These are phyloP conservation scores for Monosporozyma aerobia DNA, from an alignment of 805 yeast species.

Conservation along the genomic window DNA sequence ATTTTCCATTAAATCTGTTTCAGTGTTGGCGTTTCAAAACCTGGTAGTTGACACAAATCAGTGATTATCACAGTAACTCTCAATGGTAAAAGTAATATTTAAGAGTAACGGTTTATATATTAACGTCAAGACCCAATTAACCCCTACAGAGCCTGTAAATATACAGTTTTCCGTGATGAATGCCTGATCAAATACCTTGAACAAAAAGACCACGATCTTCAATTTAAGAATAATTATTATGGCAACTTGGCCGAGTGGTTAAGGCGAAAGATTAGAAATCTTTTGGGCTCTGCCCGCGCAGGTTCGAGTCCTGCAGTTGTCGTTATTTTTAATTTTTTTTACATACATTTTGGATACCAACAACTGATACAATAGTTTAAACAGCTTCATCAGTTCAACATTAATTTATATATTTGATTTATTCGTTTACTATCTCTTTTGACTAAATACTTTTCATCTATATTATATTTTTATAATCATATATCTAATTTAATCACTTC, in stretches of 20 bases:
- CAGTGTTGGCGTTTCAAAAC: too few relatives aligned
- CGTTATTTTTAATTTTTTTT: conserved; percentile 31
- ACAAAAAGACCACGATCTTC: background rate
- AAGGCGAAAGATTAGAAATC: conserved; percentile 55
- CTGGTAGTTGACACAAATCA: too few relatives aligned
- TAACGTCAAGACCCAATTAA: too few relatives aligned
- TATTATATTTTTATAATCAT: conserved; percentile 2
- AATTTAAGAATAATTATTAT: background rate
- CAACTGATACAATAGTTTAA: too few relatives aligned
- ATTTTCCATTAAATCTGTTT: too few relatives aligned
- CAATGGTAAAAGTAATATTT: too few relatives aligned
- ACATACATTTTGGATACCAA: background rate
- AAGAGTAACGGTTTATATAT: too few relatives aligned
- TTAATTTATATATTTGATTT: background rate
- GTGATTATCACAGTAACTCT: too few relatives aligned
- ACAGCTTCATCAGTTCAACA: too few relatives aligned
- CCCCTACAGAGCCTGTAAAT: too few relatives aligned
- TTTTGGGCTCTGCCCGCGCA: conserved; percentile 51
- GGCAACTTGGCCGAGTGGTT: conserved; percentile 56
- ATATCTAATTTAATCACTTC: conserved; percentile 35
- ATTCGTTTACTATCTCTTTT: background rate
- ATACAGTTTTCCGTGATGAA: too few relatives aligned
- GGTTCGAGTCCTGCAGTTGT: conserved; percentile 69
- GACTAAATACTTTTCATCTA: background rate
- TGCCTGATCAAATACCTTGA: too few relatives aligned